Evolutionary conservation across 768 basidiomycete genomes (phyloP).

Genomic region (Suillus hirtellus): DNA sequence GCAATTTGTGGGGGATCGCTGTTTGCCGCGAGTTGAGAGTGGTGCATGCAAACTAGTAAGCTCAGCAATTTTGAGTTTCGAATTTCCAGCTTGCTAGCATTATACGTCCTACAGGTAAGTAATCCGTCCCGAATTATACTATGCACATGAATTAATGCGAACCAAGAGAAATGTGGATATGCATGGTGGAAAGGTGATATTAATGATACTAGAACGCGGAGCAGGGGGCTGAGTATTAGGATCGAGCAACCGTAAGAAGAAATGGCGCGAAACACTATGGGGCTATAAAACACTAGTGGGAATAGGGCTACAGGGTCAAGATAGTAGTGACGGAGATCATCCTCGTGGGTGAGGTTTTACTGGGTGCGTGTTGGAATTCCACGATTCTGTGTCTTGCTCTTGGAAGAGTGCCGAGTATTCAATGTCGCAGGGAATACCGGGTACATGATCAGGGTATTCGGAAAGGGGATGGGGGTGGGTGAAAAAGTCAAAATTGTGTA

Average conservation of each 20-base stretch:
- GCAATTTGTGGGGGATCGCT: not conserved
- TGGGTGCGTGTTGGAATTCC: not conserved
- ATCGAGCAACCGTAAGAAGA: not conserved
- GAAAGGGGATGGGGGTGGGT: constrained; percentile 3
- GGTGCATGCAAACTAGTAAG: too few species aligned
- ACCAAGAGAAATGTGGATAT: constrained; percentile 1
- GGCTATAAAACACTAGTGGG: not conserved
- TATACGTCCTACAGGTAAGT: not conserved
- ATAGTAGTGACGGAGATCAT: not conserved
- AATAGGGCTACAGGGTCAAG: constrained; percentile 2
- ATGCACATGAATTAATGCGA: constrained; percentile 6
- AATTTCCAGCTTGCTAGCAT: not conserved
- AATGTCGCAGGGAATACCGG: not conserved
- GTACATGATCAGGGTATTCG: constrained; percentile 10
- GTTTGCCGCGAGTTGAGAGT: not conserved
- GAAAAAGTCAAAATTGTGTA: constrained; percentile 29
- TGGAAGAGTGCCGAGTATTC: constrained; percentile 10
- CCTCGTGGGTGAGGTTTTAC: not conserved
- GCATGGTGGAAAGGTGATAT: not conserved
- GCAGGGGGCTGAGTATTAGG: not conserved
- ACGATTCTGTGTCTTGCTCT: constrained; percentile 7
- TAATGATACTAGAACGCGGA: not conserved
- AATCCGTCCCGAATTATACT: not conserved
- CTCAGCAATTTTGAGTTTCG: not conserved
- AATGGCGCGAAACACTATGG: not conserved